Percentiles rank a stretch among this genome's conserved stretches.
Evolutionary conservation across 352 stramenopile species (phyloP).

Genomic region (Pythium grandisporangium): DNA sequence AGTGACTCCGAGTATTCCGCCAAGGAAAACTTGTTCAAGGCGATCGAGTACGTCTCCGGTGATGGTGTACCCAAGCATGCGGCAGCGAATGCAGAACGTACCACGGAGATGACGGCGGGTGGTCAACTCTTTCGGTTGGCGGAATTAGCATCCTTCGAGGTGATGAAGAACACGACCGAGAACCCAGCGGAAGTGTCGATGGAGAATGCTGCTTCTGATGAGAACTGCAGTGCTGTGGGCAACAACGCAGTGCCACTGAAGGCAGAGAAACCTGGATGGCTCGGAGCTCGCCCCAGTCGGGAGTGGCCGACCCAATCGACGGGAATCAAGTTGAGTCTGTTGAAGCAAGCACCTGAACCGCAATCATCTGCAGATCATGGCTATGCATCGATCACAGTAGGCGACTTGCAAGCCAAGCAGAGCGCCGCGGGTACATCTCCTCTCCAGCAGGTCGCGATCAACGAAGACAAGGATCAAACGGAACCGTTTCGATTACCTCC

Average conservation of each 20-base stretch:
- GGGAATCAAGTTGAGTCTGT: conserved; percentile 52
- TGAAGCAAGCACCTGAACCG: conserved; percentile 18
- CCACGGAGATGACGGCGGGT: conserved; percentile 7
- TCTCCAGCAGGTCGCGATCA: conserved; percentile 23
- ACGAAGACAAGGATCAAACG: conserved; percentile 38
- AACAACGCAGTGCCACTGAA: conserved; percentile 10
- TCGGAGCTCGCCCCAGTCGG: conserved; percentile 10
- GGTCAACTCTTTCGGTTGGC: conserved; percentile 68
- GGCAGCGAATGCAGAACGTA: background rate
- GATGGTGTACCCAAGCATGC: conserved; percentile 31
- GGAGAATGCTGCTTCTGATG: conserved; percentile 8
- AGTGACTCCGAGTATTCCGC: conserved; percentile 37
- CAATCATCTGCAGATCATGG: too few relatives aligned
- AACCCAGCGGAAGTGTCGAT: conserved; percentile 1
- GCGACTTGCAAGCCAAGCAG: background rate
- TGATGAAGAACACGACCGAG: conserved; percentile 27
- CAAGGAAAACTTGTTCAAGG: conserved; percentile 50
- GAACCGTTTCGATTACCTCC: conserved; percentile 42
- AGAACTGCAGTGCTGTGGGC: conserved; percentile 7
- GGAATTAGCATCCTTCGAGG: conserved; percentile 65
- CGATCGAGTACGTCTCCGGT: conserved; percentile 53
- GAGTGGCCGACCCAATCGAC: conserved; percentile 55
- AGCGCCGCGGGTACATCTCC: too few relatives aligned
- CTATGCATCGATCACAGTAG: background rate
- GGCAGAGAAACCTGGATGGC: conserved; percentile 15